phyloP scores from a whole-genome alignment of 2,329 filamentous ascomycete species.

The Aspergillus melleus region DNA sequence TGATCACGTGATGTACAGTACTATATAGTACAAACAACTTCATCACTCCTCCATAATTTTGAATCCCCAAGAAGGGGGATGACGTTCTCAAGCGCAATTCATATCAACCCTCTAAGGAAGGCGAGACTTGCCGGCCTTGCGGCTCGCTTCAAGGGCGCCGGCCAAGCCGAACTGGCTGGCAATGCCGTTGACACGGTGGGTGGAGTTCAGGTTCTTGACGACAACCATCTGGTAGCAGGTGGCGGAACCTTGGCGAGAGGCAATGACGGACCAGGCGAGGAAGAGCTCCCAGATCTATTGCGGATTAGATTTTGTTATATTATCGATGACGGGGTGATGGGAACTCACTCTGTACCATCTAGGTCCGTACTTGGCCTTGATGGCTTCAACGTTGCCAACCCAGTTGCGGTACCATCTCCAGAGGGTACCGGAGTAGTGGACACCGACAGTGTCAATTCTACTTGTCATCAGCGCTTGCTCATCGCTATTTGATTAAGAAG shows the following conservation, averaged over 20 bases:
- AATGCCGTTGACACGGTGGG: constrained; percentile 70
- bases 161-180: constrained; percentile 63
- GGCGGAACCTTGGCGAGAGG: constrained; percentile 71
- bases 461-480: background rate
- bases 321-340: background rate
- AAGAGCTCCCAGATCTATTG: constrained; percentile 76
- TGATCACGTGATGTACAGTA: background rate
- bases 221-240: constrained; percentile 77
- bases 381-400: constrained; percentile 81
- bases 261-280: constrained; percentile 74
- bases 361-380: constrained; percentile 81
- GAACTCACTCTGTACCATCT: constrained; percentile 80
- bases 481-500: background rate
- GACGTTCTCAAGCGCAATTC: too few relatives aligned
- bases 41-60: too few relatives aligned
- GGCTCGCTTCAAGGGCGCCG: constrained; percentile 57
- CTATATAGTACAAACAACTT: background rate
- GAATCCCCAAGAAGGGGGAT: too few relatives aligned
- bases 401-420: constrained; percentile 96
- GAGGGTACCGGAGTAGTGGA: constrained; percentile 86
- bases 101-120: constrained; percentile 6
- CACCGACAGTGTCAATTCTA: constrained; percentile 76
- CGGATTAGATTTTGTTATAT: constrained; percentile 1
- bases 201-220: constrained; percentile 79
- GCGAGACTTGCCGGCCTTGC: constrained; percentile 18